Percentiles rank a stretch among this genome's conserved stretches.
phyloP scores from a whole-genome alignment of 805 yeast species.

The Ogataea saltuana region DNA sequence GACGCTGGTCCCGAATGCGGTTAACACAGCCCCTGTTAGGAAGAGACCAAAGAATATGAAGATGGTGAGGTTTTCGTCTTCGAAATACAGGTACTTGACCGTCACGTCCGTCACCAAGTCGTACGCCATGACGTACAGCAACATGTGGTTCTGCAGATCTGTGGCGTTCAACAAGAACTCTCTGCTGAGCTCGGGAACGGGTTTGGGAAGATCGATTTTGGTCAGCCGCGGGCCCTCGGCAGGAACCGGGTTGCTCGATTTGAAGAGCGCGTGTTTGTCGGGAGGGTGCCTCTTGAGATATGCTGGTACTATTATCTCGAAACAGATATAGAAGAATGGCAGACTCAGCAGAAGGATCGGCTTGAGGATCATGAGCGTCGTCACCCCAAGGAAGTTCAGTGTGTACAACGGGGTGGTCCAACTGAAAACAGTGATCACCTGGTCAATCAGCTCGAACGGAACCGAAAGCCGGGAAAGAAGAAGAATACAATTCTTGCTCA shows the following conservation, averaged over 20 bases:
- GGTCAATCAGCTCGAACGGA: slow-evolving; percentile 64
- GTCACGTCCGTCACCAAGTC: slow-evolving; percentile 54
- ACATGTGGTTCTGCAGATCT: slow-evolving; percentile 81
- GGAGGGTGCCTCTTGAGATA: slow-evolving; percentile 65
- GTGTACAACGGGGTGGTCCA: slow-evolving; percentile 71
- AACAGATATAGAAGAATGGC: slow-evolving; percentile 56
- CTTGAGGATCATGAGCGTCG: slow-evolving; percentile 48
- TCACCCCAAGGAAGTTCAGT: slow-evolving; percentile 47
- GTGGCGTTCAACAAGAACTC: slow-evolving; percentile 79
- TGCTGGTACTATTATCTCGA: slow-evolving; percentile 66
- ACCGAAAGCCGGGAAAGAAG: slow-evolving; percentile 62
- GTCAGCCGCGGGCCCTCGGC: slow-evolving; percentile 53
- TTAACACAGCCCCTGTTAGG: slow-evolving; percentile 13
- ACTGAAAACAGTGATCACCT: slow-evolving; percentile 50
- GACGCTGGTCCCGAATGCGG: slow-evolving; percentile 33
- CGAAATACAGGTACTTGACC: slow-evolving; percentile 60
- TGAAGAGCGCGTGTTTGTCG: slow-evolving; percentile 39
- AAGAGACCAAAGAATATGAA: slow-evolving; percentile 44
- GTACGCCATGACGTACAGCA: slow-evolving; percentile 60
- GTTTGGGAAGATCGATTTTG: slow-evolving; percentile 56
- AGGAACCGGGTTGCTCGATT: slow-evolving; percentile 44
- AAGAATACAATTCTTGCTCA: slow-evolving; percentile 67
- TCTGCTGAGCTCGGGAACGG: slow-evolving; percentile 74
- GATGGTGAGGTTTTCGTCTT: slow-evolving; percentile 59
- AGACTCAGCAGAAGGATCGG: slow-evolving; percentile 57